A percentile compares a stretch with the other conserved stretches of the same genome.
These are phyloP conservation scores for Phytophthora palmivora DNA, from an alignment of 352 stramenopile species.

Conservation along the genomic window DNA sequence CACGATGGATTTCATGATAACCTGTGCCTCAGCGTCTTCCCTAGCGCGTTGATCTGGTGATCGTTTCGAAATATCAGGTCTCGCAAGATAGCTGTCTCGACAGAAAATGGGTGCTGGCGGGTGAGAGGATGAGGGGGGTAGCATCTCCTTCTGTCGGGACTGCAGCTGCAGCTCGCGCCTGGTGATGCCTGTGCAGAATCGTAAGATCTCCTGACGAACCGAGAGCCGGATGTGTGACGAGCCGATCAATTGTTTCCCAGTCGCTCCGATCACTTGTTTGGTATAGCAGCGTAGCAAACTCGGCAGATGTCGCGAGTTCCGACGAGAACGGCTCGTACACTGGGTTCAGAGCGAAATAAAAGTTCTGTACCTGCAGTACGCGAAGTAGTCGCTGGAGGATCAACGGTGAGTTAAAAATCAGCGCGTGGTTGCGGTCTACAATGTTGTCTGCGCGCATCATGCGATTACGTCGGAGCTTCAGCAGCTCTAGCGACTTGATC, in stretches of 20 bases:
- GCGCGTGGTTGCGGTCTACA: conserved; percentile 94
- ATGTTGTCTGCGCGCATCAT: conserved; percentile 85
- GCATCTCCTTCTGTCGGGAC: conserved; percentile 11
- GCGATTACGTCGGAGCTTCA: conserved; percentile 86
- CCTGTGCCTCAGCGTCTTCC: conserved; percentile 77
- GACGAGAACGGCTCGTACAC: conserved; percentile 86
- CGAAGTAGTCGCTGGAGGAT: conserved; percentile 77
- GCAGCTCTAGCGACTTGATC: conserved; percentile 94
- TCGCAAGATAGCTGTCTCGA: conserved; percentile 74
- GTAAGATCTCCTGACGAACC: conserved; percentile 55
- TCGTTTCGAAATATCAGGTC: conserved; percentile 78
- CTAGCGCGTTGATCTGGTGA: conserved; percentile 54
- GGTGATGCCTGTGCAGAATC: conserved; percentile 54
- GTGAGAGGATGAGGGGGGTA: conserved; percentile 28
- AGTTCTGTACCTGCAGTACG: conserved; percentile 86
- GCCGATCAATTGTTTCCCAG: conserved; percentile 76
- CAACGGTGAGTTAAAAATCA: conserved; percentile 89
- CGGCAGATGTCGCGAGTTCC: conserved; percentile 79
- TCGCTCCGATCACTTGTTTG: conserved; percentile 77
- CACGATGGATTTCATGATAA: conserved; percentile 95
- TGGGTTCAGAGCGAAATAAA: conserved; percentile 84
- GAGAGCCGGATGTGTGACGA: conserved; percentile 61
- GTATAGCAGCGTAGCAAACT: conserved; percentile 84
- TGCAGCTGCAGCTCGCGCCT: conserved; percentile 26
- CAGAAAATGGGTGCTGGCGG: conserved; percentile 53